Conservation (phyloP, 2,329 filamentous ascomycete genomes). For the Claviceps sp. region DNA sequence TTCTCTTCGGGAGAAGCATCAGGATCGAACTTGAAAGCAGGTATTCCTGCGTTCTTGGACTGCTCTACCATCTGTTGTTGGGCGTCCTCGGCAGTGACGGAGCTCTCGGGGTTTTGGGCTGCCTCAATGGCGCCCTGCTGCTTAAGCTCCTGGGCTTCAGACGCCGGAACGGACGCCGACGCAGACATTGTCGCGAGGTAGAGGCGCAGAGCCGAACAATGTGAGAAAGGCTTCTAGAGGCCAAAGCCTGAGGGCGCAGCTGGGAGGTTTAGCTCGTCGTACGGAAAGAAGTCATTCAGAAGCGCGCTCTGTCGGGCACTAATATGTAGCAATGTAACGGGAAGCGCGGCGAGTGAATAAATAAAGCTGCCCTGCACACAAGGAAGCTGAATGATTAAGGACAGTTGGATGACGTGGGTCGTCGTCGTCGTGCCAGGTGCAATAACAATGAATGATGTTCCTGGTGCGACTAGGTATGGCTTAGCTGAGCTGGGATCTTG, state of each 20-base stretch:
- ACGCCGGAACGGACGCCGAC: not conserved
- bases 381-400: too few species aligned
- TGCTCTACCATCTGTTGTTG: constrained; percentile 64
- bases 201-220: constrained; percentile 4
- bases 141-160: constrained; percentile 52
- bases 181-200: constrained; percentile 20
- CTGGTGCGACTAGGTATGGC: too few species aligned
- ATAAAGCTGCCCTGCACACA: too few species aligned
- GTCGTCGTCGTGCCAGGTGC: too few species aligned
- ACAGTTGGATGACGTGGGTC: too few species aligned
- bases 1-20: constrained; percentile 76
- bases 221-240: not conserved
- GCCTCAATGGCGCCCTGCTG: constrained; percentile 68
- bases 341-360: too few species aligned
- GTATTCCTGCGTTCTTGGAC: constrained; percentile 63
- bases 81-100: constrained; percentile 55
- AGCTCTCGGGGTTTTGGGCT: constrained; percentile 55
- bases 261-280: constrained; percentile 1
- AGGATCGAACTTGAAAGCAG: constrained; percentile 78
- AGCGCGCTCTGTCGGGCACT: constrained; percentile 4
- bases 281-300: constrained; percentile 6
- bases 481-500: too few species aligned
- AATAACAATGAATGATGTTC: too few species aligned
- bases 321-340: not conserved
- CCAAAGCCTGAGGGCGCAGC: constrained; percentile 4